Base-by-base conservation (phyloP, 129 eudicot genomes). In the Saposhnikovia divaricata region DNA sequence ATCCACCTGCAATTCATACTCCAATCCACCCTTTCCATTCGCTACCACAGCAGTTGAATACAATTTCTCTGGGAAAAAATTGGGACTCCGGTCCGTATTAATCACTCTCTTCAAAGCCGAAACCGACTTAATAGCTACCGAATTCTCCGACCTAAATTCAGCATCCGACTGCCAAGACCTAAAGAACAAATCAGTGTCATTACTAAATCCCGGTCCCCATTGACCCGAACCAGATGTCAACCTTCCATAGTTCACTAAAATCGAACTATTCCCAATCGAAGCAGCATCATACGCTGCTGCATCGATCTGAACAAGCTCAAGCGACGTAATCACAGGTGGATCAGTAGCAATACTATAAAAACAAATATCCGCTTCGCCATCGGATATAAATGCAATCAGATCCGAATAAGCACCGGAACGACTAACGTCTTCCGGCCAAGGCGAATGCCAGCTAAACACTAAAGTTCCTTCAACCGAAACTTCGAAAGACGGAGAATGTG, bases 201-300 rank as follows among this genome's bases (percentile, higher is more conserved):
- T 92, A 51, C 89, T 90, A 59, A 96, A 92, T n/a, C 99, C 99
- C 3, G 97, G 96, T 14, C 99, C 98, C 98, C 97, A 96, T 66
- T 88, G 97, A 27, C 53, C 82, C 28, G 93, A 88, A 9, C 98
- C 97, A 61, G 91, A 85, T 5, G 89, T 85, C 85, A 96, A 80
- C 42, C 99, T 78, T 2, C 99, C 99, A 57, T 92, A 96, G 79
- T 92, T 96, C 19, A 96, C 97, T 43, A 96, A 79, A 61, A 92
- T 81, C 10, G 90, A 81, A 1, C 79, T 80, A 34, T 82, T 85
- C 5, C 87, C 89, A 1, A 85, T 85, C 7, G 83, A 79, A 39
- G 11, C 75, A 2, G 92, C 74, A 61, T 86, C 86, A 74, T 96
- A 96, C 0, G 99, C 84, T 38, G 86, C 86, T 39, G 88, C 87